Conservation (phyloP, 2,329 filamentous ascomycete genomes). For the Stylonectria norvegica region DNA sequence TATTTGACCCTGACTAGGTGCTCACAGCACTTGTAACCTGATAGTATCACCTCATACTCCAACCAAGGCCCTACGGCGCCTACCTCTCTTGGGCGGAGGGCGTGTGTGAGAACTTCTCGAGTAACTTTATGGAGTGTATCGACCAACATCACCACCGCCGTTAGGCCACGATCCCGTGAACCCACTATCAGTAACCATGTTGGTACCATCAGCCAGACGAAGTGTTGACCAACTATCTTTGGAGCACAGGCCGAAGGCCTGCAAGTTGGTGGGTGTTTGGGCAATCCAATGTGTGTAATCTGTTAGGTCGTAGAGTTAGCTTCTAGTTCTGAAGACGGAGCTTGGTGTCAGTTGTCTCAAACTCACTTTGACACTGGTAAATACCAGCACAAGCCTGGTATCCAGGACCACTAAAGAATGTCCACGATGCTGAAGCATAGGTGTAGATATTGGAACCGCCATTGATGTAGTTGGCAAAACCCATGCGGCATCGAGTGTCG, state of each 20-base stretch:
- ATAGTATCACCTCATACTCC: no score
- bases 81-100: not conserved
- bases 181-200: conserved; percentile 28
- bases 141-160: conserved; percentile 34
- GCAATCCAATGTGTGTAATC: conserved; percentile 40
- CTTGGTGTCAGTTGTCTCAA: not conserved
- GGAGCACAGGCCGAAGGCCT: conserved; percentile 41
- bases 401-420: conserved; percentile 40
- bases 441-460: conserved; percentile 40
- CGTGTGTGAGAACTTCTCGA: not conserved
- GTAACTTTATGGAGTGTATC: conserved; percentile 29
- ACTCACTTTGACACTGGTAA: conserved; percentile 34
- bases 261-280: conserved; percentile 35
- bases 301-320: conserved; percentile 8
- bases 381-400: conserved; percentile 34
- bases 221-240: conserved; percentile 36
- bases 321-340: not conserved
- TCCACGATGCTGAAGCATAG: conserved; percentile 43
- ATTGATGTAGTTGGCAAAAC: conserved; percentile 39
- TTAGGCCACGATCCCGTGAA: conserved; percentile 36
- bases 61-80: no score
- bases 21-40: no score
- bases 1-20: no score
- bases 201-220: conserved; percentile 34
- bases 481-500: conserved; percentile 42